A percentile compares a stretch with the other conserved stretches of the same genome.
Evolutionary conservation across 2,329 filamentous ascomycete species (phyloP).

Genomic region (Raffaelea deltoideospora): DNA sequence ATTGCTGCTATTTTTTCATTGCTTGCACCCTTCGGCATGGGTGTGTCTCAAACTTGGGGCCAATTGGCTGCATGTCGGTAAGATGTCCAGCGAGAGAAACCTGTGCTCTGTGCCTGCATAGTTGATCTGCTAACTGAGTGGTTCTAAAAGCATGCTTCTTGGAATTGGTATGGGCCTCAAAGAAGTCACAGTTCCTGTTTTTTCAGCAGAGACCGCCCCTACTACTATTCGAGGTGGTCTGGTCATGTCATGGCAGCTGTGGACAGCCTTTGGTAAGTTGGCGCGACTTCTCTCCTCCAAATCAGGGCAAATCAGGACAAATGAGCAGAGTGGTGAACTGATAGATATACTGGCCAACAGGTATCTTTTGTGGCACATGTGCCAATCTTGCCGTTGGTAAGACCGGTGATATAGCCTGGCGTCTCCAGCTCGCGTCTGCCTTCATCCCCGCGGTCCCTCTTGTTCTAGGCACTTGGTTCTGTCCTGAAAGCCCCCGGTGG

Average conservation of each 20-base stretch:
- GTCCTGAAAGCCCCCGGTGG: constrained; percentile 51
- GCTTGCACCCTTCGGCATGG: constrained; percentile 52
- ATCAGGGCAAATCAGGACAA: constrained; percentile 31
- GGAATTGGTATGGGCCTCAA: constrained; percentile 69
- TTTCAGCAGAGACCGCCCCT: constrained; percentile 59
- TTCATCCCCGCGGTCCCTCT: constrained; percentile 45
- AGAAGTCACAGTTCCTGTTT: constrained; percentile 51
- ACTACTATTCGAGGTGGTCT: constrained; percentile 57
- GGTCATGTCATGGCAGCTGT: constrained; percentile 66
- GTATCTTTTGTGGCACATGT: constrained; percentile 44
- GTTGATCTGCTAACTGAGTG: background rate
- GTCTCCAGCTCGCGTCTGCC: constrained; percentile 48
- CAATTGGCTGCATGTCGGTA: constrained; percentile 48
- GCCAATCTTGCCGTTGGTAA: constrained; percentile 50
- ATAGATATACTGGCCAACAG: constrained; percentile 27
- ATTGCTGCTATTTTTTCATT: constrained; percentile 59
- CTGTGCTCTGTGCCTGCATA: background rate
- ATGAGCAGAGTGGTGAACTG: too few relatives aligned
- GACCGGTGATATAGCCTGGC: constrained; percentile 34
- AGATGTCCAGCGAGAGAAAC: background rate
- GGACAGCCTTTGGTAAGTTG: constrained; percentile 20
- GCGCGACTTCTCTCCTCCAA: background rate
- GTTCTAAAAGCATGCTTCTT: constrained; percentile 40
- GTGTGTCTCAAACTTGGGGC: constrained; percentile 56
- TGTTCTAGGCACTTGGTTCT: constrained; percentile 44